Conservation (phyloP, 1,139 yeast genomes). For the Sugiyamaella sp. region DNA sequence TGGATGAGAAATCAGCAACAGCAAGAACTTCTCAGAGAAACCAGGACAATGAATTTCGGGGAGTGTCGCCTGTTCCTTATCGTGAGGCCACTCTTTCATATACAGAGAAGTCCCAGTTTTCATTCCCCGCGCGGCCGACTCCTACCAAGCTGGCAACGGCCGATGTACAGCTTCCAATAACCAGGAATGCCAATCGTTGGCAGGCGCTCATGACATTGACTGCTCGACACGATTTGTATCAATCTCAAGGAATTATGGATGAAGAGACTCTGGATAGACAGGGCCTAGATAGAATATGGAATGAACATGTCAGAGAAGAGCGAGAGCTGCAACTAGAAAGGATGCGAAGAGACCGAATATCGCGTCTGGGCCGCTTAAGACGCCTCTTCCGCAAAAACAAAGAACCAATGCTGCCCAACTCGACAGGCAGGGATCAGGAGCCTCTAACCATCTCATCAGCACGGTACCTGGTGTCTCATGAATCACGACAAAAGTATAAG, state of each 20-base stretch:
- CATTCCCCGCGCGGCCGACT: not conserved
- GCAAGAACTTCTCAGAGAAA: not conserved
- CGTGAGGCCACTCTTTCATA: not conserved
- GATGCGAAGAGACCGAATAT: conserved; percentile 1
- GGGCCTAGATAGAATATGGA: conserved; percentile 31
- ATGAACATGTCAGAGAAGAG: conserved; percentile 22
- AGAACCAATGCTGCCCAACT: not conserved
- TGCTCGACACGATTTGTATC: conserved; percentile 25
- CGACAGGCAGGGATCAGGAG: conserved; percentile 17
- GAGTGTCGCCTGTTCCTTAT: not conserved
- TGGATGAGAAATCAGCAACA: not conserved
- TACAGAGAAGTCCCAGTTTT: not conserved
- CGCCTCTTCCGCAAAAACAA: not conserved
- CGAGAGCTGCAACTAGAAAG: not conserved
- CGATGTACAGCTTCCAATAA: not conserved
- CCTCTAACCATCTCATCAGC: conserved; percentile 31
- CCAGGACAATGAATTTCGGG: not conserved
- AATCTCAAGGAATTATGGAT: conserved; percentile 26
- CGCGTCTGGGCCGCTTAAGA: conserved; percentile 5
- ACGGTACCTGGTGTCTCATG: conserved; percentile 36
- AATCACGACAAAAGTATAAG: conserved; percentile 54
- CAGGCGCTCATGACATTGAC: conserved; percentile 27
- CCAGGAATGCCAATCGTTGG: conserved; percentile 3
- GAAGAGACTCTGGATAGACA: conserved; percentile 31
- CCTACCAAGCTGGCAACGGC: not conserved